Base-by-base conservation (phyloP, 306 rosid genomes). In the Psophocarpus tetragonolobus region DNA sequence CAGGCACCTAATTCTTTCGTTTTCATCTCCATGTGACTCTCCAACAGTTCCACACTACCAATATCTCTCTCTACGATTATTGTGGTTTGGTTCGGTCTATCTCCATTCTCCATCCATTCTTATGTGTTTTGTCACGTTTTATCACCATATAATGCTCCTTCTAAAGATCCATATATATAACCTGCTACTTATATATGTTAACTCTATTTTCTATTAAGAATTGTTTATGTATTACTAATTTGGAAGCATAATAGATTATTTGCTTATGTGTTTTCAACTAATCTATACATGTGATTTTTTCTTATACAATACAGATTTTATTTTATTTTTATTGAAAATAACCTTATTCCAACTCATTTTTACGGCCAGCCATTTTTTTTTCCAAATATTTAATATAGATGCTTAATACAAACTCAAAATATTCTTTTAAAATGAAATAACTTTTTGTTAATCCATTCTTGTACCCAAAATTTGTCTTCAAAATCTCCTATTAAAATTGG, bases 1-100 rank as follows among this genome's bases (percentile, higher is more conserved):
- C 32, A 2, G 36, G 60, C 33, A 76, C 81, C 81, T 50, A 82
- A 82, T 54, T 69, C 68, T 70, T 62, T 62, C 74, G 23, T 27
- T 76, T 64, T 76, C 81, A 24, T 32, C 29, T 48, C 74, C 73
- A 50, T 66, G 81, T 65, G 56, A 76, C 44, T 36, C 18, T 64
- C 66, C 79, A 44, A 44, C 42, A 75, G 26, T 61, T 62, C 80
- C 66, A 64, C 72, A 48, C 35, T 27, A n/a, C 1, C 70, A 23
- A 20, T 51, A 21, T 61, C 42, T 70, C 71, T 71, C 72, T 24
- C 73, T 35, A 6, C 75, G n/a, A 36, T 60, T 68, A 68, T 51
- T 71, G 78, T 45, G 11, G 41, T 38, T 18, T 42, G 51, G 73
- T 71, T 30, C 9, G 68, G 44, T 69, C n/a, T 15, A 20, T 38